Evolutionary conservation across 2,329 filamentous ascomycete species (phyloP), one percentile per base, ranked within the genome.

Genomic region (Diplodia mutila): DNA sequence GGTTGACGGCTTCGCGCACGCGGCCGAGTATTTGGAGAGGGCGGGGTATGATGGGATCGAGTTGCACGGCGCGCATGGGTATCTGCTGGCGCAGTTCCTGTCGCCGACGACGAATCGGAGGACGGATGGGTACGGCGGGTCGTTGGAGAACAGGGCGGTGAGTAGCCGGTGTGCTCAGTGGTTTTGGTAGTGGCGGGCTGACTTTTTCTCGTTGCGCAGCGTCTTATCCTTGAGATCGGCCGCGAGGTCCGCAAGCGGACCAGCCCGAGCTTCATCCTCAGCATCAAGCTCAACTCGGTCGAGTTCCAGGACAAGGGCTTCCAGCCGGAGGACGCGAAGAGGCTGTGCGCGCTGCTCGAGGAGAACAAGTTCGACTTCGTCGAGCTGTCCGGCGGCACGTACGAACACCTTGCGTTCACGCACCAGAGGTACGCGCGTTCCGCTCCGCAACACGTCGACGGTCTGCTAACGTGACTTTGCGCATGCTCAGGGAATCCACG

Each of bases 301-400:
- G 84, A 86, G 67, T 67, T 72, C 16, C 63, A 66, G 27, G 80
- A 83, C 71, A 76, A 75, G 72, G 72, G 71, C 9, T 73, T 72
- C 29, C 78, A 78, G 39, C 69, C 74, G 1, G 69, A 83, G 11
- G 87, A 87, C 14, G 85, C 83, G 42, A 78, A 76, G 55, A 68
- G 80, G 55, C 75, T 86, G 63, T 83, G 81, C 71, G 70, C 76
- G 29, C 73, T 79, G n/a, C 77, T 91, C 48, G 83, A 86, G 67
- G 89, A 91, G 73, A 81, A 80, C 48, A 85, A 79, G 5, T 77
- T 91, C 1, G 90, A 92, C 76, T 91, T 91, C 70, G 77, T 92
- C 1, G 89, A 92, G 76, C 83, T 92, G 29, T 87, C 85, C 21
- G 90, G 90, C 0, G 89, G 90, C 0, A 85, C 72, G 64, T 65